phyloP scores from a whole-genome alignment of 768 basidiomycete genomes.

The Xerocomellus intermedius region DNA sequence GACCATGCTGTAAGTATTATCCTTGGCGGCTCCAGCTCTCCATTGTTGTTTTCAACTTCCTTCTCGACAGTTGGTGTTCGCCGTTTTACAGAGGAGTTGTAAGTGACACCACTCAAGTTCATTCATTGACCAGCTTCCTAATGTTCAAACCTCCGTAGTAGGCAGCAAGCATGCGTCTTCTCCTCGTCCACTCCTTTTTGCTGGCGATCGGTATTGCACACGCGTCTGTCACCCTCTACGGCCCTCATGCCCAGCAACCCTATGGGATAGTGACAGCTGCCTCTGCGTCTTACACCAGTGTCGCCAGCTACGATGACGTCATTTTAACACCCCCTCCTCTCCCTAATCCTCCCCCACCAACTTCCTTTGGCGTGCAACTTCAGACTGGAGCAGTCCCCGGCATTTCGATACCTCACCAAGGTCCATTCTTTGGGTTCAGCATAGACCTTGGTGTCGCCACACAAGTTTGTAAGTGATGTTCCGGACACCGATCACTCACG shows the following conservation, averaged over 20 bases:
- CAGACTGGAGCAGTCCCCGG: conserved; percentile 27
- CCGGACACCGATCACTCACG: too few species aligned
- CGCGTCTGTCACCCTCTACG: conserved; percentile 18
- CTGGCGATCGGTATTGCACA: conserved; percentile 6
- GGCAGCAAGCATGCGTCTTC: conserved; percentile 17
- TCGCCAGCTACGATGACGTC: conserved; percentile 54
- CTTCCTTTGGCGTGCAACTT: conserved; percentile 44
- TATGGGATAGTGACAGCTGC: conserved; percentile 34
- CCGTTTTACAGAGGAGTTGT: conserved; percentile 14
- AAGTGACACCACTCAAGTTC: neutral
- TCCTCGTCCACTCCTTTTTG: conserved; percentile 26
- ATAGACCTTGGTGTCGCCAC: too few species aligned
- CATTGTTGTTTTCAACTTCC: neutral
- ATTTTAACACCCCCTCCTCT: conserved; percentile 48
- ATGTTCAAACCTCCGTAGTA: neutral
- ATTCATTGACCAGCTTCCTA: neutral
- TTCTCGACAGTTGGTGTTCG: neutral
- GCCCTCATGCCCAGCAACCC: conserved; percentile 25
- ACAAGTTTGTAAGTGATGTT: too few species aligned
- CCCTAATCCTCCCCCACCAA: conserved; percentile 43
- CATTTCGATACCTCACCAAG: conserved; percentile 44
- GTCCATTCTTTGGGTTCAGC: too few species aligned
- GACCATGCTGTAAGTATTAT: neutral
- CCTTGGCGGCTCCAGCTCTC: neutral
- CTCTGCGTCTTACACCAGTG: conserved; percentile 42